Conservation (phyloP, 306 rosid genomes). For the Quercus parvula region DNA sequence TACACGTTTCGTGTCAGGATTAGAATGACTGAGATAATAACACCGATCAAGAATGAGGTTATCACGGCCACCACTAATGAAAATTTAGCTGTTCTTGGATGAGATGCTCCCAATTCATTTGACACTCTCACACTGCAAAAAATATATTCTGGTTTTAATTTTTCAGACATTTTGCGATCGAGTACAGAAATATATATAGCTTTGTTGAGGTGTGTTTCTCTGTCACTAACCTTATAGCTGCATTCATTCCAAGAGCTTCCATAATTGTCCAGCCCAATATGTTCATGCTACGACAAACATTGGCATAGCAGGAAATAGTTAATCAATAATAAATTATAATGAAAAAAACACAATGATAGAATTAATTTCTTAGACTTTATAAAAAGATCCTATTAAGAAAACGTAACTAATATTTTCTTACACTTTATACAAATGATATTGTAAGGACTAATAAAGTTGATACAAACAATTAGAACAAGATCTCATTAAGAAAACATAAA, state of each 20-base stretch:
- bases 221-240: constrained; percentile 58
- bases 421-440: too few relatives aligned
- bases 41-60: constrained; percentile 37
- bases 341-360: too few relatives aligned
- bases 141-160: neutral
- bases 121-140: constrained; percentile 78
- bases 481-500: too few relatives aligned
- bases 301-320: too few relatives aligned
- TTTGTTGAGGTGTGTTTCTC: neutral
- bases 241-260: constrained; percentile 62
- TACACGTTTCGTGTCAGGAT: constrained; percentile 33
- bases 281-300: constrained; percentile 54
- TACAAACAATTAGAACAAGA: too few relatives aligned
- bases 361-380: too few relatives aligned
- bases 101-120: constrained; percentile 84
- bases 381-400: too few relatives aligned
- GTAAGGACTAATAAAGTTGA: too few relatives aligned
- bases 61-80: constrained; percentile 63
- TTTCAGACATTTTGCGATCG: neutral
- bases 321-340: neutral
- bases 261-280: constrained; percentile 74
- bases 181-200: too few relatives aligned
- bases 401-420: too few relatives aligned
- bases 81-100: constrained; percentile 81
- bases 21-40: constrained; percentile 37